Conservation (phyloP, 306 rosid genomes). For the Cicer cuneatum region DNA sequence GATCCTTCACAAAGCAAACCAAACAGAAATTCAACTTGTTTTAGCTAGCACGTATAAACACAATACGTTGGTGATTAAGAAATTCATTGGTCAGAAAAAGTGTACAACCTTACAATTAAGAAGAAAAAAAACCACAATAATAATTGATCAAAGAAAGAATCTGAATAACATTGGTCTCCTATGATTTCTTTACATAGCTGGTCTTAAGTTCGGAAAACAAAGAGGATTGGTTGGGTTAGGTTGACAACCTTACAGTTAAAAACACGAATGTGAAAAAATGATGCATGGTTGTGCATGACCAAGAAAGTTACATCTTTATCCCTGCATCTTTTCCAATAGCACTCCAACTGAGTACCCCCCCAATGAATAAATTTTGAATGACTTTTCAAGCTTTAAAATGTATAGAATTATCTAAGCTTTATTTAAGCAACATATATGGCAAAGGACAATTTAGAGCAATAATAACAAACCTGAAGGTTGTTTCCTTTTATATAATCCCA, state of each 20-base stretch:
- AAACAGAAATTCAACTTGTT: slow-evolving; percentile 39
- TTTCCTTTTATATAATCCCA: slow-evolving; percentile 81
- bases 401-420: slow-evolving; percentile 1
- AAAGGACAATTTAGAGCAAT: slow-evolving; percentile 37
- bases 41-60: slow-evolving; percentile 20
- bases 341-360: slow-evolving; percentile 14
- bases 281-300: background rate
- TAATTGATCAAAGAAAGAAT: slow-evolving; percentile 32
- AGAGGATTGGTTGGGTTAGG: slow-evolving; percentile 25
- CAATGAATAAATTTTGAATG: slow-evolving; percentile 7
- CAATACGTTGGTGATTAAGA: slow-evolving; percentile 21
- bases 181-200: background rate
- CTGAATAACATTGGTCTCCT: slow-evolving; percentile 16
- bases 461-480: slow-evolving; percentile 72
- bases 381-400: slow-evolving; percentile 20
- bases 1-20: slow-evolving; percentile 61
- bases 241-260: slow-evolving; percentile 35
- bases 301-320: slow-evolving; percentile 1
- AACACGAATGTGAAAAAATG: background rate
- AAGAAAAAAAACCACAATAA: slow-evolving; percentile 1
- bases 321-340: background rate
- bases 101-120: slow-evolving; percentile 7
- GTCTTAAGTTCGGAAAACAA: background rate
- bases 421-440: slow-evolving; percentile 30
- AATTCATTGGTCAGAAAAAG: slow-evolving; percentile 28